Conservation (phyloP, 1,284 basidiomycete species). For the Ustilago cynodontis region DNA sequence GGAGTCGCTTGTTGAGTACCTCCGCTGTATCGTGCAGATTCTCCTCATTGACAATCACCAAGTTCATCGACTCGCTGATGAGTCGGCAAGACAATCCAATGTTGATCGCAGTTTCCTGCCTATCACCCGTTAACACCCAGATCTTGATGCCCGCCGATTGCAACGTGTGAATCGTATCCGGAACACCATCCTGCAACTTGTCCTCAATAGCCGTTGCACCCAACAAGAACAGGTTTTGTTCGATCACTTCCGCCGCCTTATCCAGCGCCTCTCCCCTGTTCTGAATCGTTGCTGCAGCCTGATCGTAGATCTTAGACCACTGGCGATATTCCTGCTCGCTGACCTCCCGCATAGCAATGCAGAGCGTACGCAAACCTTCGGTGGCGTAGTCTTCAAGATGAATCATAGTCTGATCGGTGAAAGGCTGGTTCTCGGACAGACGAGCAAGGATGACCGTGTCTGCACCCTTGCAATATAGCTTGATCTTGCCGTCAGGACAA, state of each 20-base stretch:
- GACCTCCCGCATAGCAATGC: conserved; percentile 91
- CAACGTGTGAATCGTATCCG: conserved; percentile 95
- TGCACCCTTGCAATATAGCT: conserved; percentile 95
- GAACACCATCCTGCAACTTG: conserved; percentile 97
- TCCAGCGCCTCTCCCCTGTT: conserved; percentile 94
- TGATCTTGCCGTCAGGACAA: conserved; percentile 88
- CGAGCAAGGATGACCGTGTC: conserved; percentile 84
- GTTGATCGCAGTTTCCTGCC: conserved; percentile 99
- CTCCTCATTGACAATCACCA: conserved; percentile 92
- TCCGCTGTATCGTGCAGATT: conserved; percentile 84
- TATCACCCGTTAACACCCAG: conserved; percentile 97
- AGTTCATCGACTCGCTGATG: conserved; percentile 98
- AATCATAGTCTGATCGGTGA: conserved; percentile 84
- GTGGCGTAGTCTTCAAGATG: conserved; percentile 88
- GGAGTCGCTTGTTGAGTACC: conserved; percentile 86
- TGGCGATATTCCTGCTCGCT: conserved; percentile 88
- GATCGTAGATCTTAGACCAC: conserved; percentile 88
- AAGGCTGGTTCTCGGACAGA: conserved; percentile 75
- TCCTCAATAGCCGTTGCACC: conserved; percentile 99
- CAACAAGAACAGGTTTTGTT: conserved; percentile 89
- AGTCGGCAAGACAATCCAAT: conserved; percentile 96
- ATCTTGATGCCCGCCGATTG: conserved; percentile 99
- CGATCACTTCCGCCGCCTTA: conserved; percentile 93
- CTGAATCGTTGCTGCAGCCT: conserved; percentile 91
- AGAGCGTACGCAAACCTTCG: conserved; percentile 95